Percentiles rank a stretch among this genome's conserved stretches.
These are phyloP conservation scores for Lactuca sativa DNA, from an alignment of 129 eudicot species.

Conservation along the genomic window DNA sequence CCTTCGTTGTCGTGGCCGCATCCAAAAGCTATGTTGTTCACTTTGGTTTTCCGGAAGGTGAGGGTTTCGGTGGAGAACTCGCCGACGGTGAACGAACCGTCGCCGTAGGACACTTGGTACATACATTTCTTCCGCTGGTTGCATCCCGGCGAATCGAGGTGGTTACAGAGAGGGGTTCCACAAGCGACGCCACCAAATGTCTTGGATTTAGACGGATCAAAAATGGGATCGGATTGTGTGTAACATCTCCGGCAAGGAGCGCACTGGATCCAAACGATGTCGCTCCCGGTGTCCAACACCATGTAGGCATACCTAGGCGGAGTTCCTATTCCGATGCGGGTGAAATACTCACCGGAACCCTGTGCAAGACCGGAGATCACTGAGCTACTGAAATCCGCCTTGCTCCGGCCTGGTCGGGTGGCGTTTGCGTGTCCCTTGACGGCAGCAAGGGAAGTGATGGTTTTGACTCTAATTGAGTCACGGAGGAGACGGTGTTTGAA, in stretches of 20 bases:
- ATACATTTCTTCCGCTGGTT: constrained; percentile 51
- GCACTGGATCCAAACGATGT: constrained; percentile 97
- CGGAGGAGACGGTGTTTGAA: constrained; percentile 69
- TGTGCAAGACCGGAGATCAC: constrained; percentile 77
- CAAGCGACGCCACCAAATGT: constrained; percentile 56
- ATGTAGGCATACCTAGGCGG: constrained; percentile 70
- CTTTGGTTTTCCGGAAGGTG: constrained; percentile 52
- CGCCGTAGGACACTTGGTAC: constrained; percentile 92
- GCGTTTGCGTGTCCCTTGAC: neutral
- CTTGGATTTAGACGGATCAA: constrained; percentile 57
- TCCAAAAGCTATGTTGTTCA: constrained; percentile 63
- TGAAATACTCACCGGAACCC: constrained; percentile 97
- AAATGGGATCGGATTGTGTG: constrained; percentile 78
- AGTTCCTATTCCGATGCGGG: constrained; percentile 82
- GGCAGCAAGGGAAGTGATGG: constrained; percentile 28
- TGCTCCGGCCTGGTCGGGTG: constrained; percentile 4
- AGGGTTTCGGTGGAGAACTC: constrained; percentile 88
- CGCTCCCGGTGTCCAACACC: constrained; percentile 98
- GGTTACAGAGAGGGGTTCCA: constrained; percentile 59
- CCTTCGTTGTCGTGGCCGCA: constrained; percentile 97
- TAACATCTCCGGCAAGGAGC: constrained; percentile 80
- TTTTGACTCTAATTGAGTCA: constrained; percentile 44
- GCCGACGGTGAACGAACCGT: constrained; percentile 85
- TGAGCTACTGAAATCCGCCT: constrained; percentile 67
- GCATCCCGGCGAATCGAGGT: constrained; percentile 78